These are phyloP conservation scores for Epichloe brachyelytri DNA, from an alignment of 2,329 filamentous ascomycete genomes.

Conservation along the genomic window DNA sequence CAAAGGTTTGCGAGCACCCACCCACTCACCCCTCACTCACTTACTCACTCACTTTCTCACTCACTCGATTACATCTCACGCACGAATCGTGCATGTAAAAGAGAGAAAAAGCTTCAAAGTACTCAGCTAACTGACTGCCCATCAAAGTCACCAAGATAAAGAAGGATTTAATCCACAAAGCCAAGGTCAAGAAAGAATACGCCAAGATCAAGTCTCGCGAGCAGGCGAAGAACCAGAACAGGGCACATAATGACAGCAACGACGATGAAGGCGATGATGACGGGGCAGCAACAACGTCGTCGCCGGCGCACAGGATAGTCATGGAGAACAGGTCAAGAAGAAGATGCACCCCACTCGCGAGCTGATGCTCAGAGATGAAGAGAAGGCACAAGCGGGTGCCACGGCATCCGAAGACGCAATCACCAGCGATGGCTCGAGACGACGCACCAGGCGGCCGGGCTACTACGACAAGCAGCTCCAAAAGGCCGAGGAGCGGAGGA, in stretches of 20 bases:
- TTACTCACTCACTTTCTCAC: background rate
- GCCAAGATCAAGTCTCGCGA: slow-evolving; percentile 62
- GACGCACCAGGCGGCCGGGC: slow-evolving; percentile 30
- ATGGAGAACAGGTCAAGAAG: slow-evolving; percentile 10
- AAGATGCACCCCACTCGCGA: slow-evolving; percentile 25
- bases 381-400: slow-evolving; percentile 20
- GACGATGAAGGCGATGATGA: slow-evolving; percentile 3
- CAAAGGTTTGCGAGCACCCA: slow-evolving; percentile 38
- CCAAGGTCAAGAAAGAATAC: slow-evolving; percentile 86
- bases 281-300: slow-evolving; percentile 8
- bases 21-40: no score
- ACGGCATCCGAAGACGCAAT: slow-evolving; percentile 3
- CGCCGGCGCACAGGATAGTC: background rate
- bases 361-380: slow-evolving; percentile 27
- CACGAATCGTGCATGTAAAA: background rate
- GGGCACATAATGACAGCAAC: slow-evolving; percentile 12
- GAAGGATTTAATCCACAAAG: slow-evolving; percentile 74
- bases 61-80: background rate
- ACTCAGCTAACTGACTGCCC: background rate
- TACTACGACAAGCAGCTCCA: slow-evolving; percentile 54
- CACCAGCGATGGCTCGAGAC: slow-evolving; percentile 19
- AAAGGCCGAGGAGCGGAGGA: slow-evolving; percentile 29
- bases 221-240: slow-evolving; percentile 14
- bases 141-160: slow-evolving; percentile 68
- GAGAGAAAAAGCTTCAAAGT: background rate